Percentiles rank a stretch among this genome's conserved stretches.
Evolutionary conservation across 192 early-diverging fungal species (phyloP).

Genomic region (Entomortierella chlamydospora): DNA sequence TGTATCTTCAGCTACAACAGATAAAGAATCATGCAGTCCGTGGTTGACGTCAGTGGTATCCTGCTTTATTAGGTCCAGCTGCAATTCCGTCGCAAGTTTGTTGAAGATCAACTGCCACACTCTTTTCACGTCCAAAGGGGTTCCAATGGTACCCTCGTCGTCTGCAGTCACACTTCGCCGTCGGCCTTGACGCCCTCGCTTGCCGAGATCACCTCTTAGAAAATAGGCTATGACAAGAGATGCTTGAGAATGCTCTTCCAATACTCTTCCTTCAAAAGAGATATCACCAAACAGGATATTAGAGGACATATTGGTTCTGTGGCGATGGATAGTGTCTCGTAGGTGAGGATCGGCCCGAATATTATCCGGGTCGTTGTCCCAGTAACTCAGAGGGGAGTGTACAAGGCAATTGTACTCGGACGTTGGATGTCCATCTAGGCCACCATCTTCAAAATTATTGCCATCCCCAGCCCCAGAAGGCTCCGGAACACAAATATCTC

Average conservation of each 20-base stretch:
- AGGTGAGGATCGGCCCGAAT: neutral
- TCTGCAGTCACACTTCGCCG: neutral
- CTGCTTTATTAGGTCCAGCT: slow-evolving; percentile 7
- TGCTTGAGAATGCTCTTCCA: neutral
- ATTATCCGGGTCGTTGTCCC: neutral
- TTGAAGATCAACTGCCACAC: slow-evolving; percentile 35
- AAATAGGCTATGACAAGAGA: slow-evolving; percentile 38
- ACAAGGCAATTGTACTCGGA: slow-evolving; percentile 59
- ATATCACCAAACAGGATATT: slow-evolving; percentile 3
- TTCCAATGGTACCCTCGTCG: neutral
- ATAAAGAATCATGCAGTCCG: neutral
- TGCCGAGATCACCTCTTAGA: slow-evolving; percentile 28
- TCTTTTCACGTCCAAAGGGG: slow-evolving; percentile 21
- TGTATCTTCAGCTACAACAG: neutral
- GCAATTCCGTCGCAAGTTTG: slow-evolving; percentile 22
- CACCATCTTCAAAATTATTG: neutral
- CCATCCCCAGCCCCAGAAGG: slow-evolving; percentile 36
- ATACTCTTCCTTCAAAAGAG: neutral
- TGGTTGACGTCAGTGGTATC: neutral
- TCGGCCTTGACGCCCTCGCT: neutral
- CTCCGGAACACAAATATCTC: slow-evolving; percentile 35
- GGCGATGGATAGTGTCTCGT: neutral
- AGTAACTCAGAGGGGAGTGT: slow-evolving; percentile 58
- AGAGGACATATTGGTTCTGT: neutral
- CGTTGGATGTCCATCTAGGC: neutral